Percentiles rank a stretch among this genome's conserved stretches.
Conservation (phyloP, 2,329 filamentous ascomycete genomes). For the Verticillium dahliae region DNA sequence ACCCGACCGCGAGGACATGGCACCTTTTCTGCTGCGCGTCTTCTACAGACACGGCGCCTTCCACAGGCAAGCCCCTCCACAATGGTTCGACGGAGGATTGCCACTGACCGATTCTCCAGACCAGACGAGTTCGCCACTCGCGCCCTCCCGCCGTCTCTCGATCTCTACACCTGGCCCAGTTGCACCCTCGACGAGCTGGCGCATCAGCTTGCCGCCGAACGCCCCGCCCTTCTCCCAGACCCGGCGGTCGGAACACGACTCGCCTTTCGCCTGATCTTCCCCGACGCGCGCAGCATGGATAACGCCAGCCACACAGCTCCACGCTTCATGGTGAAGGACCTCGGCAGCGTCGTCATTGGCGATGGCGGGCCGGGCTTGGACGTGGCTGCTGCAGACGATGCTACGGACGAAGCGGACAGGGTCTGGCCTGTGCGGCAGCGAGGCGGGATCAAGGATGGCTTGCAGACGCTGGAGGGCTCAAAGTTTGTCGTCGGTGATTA, state of each 20-base stretch:
- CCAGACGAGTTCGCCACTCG: conserved; percentile 62
- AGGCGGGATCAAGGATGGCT: conserved; percentile 39
- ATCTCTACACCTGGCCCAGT: conserved; percentile 80
- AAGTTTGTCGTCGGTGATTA: conserved; percentile 88
- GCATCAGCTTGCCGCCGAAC: conserved; percentile 60
- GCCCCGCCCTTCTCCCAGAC: conserved; percentile 60
- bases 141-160: conserved; percentile 58
- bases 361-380: conserved; percentile 30
- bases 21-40: conserved; percentile 79
- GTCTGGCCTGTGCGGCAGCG: conserved; percentile 11
- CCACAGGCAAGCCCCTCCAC: conserved; percentile 47
- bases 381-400: conserved; percentile 23
- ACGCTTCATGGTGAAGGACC: conserved; percentile 69
- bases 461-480: conserved; percentile 63
- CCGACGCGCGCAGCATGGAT: conserved; percentile 50
- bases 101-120: conserved; percentile 28
- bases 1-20: conserved; percentile 59
- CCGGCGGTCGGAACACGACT: conserved; percentile 76
- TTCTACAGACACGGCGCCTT: conserved; percentile 74
- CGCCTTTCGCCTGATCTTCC: conserved; percentile 81
- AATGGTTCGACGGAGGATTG: too few species aligned
- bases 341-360: conserved; percentile 79
- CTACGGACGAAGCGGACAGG: conserved; percentile 24
- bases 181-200: conserved; percentile 78
- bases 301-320: conserved; percentile 26